Conservation (phyloP, 768 basidiomycete species). For the Rhodosporidiobolus odoratus region DNA sequence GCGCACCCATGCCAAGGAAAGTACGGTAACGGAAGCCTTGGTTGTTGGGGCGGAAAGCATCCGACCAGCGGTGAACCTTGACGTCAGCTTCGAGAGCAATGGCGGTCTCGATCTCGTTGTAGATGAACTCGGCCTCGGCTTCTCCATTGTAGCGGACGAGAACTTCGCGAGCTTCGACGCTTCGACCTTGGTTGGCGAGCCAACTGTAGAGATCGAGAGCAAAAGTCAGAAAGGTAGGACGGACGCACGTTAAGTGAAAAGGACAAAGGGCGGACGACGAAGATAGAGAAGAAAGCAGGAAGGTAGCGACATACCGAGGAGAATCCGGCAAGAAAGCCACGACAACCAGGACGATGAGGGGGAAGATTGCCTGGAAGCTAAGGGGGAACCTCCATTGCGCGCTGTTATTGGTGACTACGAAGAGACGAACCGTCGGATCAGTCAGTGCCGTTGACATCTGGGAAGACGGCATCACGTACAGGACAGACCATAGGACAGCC, state of each 20-base stretch:
- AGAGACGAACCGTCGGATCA: background rate
- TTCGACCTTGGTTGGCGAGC: slow-evolving; percentile 3
- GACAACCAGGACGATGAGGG: slow-evolving; percentile 7
- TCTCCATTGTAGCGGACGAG: slow-evolving; percentile 14
- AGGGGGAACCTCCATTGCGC: slow-evolving; percentile 7
- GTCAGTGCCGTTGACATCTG: background rate
- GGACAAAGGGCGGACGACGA: background rate
- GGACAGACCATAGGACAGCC: slow-evolving; percentile 8
- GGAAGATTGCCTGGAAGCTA: slow-evolving; percentile 1
- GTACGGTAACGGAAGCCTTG: slow-evolving; percentile 21
- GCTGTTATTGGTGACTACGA: background rate
- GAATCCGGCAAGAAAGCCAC: slow-evolving; percentile 9
- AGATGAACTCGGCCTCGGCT: background rate
- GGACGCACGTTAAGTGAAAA: background rate
- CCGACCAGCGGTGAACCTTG: slow-evolving; percentile 11
- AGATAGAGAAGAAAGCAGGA: background rate
- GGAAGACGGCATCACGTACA: background rate
- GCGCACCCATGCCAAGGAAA: slow-evolving; percentile 2
- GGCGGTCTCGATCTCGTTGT: slow-evolving; percentile 15
- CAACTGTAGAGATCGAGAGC: background rate
- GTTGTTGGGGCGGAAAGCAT: slow-evolving; percentile 11
- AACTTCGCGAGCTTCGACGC: background rate
- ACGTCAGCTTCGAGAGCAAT: slow-evolving; percentile 15
- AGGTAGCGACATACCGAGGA: background rate
- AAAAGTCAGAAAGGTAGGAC: background rate